A percentile compares a stretch with the other conserved stretches of the same genome.
These are phyloP conservation scores for Rhynchospora breviuscula DNA, from an alignment of 176 grass and related monocot species.

Conservation along the genomic window DNA sequence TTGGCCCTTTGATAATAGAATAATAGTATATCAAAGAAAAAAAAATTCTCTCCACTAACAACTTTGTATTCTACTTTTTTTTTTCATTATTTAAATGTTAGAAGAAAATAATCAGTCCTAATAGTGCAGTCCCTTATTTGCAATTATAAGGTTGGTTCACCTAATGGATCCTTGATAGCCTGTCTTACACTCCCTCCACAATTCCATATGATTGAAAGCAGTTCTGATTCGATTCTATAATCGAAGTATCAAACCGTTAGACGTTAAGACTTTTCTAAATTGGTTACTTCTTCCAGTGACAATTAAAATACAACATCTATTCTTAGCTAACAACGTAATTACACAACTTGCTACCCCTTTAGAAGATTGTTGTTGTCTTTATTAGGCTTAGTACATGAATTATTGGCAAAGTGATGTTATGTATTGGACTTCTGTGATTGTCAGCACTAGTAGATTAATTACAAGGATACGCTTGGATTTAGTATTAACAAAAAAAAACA, in stretches of 20 bases:
- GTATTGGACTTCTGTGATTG: no score
- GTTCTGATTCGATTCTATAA: conserved; percentile 1
- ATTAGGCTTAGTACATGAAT: neutral
- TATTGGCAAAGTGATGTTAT: neutral
- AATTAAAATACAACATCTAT: neutral
- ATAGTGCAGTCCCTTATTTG: neutral
- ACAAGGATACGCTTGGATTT: no score
- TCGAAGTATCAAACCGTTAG: conserved; percentile 8
- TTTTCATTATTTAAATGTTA: neutral
- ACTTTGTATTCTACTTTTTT: neutral
- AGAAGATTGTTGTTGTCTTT: neutral
- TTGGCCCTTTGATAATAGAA: neutral
- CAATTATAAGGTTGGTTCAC: conserved; percentile 8
- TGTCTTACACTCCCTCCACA: conserved; percentile 6
- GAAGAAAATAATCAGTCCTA: neutral
- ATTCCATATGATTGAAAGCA: conserved; percentile 1
- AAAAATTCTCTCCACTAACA: neutral
- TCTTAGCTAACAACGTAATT: neutral
- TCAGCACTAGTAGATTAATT: no score
- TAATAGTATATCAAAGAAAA: neutral
- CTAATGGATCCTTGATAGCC: conserved; percentile 19
- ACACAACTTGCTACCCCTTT: neutral
- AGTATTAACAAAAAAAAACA: neutral
- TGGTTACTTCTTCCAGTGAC: neutral
- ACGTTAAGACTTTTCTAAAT: neutral